Percentiles rank a stretch among this genome's conserved stretches.
Evolutionary conservation across 1,284 basidiomycete genomes (phyloP).

Genomic region (Cryptococcus jaspeensis): DNA sequence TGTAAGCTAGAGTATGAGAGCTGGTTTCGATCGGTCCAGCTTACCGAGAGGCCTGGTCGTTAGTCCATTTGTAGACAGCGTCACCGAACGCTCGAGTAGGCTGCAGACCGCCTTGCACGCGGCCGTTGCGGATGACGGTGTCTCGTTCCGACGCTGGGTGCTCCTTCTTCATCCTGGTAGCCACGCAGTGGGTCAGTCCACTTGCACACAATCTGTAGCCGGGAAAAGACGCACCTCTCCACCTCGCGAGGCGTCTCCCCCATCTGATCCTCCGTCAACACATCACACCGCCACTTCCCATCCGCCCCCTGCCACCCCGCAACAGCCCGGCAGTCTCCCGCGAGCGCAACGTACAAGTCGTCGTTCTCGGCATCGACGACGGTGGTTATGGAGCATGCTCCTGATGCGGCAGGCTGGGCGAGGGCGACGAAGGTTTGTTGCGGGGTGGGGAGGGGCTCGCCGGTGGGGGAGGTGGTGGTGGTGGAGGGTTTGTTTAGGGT

Average conservation of each 20-base stretch:
- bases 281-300: slow-evolving; percentile 63
- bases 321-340: slow-evolving; percentile 93
- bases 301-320: slow-evolving; percentile 76
- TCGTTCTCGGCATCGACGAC: slow-evolving; percentile 77
- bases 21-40: slow-evolving; percentile 31
- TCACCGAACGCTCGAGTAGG: slow-evolving; percentile 89
- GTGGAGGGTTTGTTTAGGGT: slow-evolving; percentile 31
- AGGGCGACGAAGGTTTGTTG: slow-evolving; percentile 54
- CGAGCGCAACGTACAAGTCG: slow-evolving; percentile 83
- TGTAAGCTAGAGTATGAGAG: background rate
- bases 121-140: slow-evolving; percentile 78
- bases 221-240: slow-evolving; percentile 16
- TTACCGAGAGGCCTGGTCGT: slow-evolving; percentile 68
- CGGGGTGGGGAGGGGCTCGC: slow-evolving; percentile 15
- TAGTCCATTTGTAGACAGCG: slow-evolving; percentile 79
- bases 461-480: slow-evolving; percentile 52
- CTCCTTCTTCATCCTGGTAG: slow-evolving; percentile 74
- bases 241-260: slow-evolving; percentile 83
- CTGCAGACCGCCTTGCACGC: slow-evolving; percentile 88
- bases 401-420: slow-evolving; percentile 74
- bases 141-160: slow-evolving; percentile 80
- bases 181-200: background rate
- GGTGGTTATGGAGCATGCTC: slow-evolving; percentile 83
- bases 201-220: too few species aligned
- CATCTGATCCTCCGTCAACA: slow-evolving; percentile 91